Evolutionary conservation across 257 asterid genomes (phyloP), one percentile per base, ranked within the genome.

Genomic region (Nicotiana tomentosiformis): DNA sequence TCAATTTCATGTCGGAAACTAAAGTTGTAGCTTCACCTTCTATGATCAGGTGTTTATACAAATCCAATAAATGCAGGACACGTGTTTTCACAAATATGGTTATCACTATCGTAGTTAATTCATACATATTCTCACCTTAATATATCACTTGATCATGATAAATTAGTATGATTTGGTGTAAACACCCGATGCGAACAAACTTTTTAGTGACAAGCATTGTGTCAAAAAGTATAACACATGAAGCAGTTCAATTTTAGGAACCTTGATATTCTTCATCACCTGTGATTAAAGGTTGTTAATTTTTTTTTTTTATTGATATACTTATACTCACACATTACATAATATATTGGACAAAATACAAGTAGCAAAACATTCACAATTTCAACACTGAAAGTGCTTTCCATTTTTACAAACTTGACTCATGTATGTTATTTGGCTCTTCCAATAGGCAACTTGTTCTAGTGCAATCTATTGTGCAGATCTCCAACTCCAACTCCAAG

Each of bases 331-430:
- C 64, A 74, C 64, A 51, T 32, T 30, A 65, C 43, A 66, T 49
- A 7, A 26, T 26, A 76, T 51, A 51, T 51, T 29, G 39, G 39
- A 76, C 64, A 51, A 46, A 76, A 1, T 46, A 23, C 79, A 72
- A 72, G 61, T 72, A 51, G 80, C 43, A 76, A 76, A 76, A 12
- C 80, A 26, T 76, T 51, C 64, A 76, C 80, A 49, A 51, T 26
- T 76, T 51, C 64, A 26, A 51, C 14, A 76, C 0, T 26, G 80
- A 74, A 74, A 12, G 7, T 49, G 62, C 4, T 51, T 74, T 26
- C 7, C 80, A 74, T 74, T 49, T 74, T 74, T 58, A 74, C 80
- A 74, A 74, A 26, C 62, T 74, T 58, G 56, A 7, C 9, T 57
- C 23, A 16, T 57, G 11, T 57, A 17, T 57, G 10, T 76, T 15